phyloP scores from a whole-genome alignment of 2,329 filamentous ascomycete genomes.

The Calycina herbarum region DNA sequence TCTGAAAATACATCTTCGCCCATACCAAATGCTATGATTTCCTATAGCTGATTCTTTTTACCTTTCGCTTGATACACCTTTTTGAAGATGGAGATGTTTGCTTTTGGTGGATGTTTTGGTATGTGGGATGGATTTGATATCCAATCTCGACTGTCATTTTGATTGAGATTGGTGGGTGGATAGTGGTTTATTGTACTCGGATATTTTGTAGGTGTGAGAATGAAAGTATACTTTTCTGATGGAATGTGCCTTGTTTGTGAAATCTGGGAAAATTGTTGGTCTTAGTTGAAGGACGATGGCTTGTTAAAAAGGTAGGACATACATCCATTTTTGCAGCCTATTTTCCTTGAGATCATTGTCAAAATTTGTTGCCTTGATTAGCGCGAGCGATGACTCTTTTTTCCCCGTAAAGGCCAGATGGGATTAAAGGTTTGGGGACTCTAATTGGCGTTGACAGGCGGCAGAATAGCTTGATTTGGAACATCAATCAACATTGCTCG shows the following conservation, averaged over 20 bases:
- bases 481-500: too few relatives aligned
- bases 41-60: not conserved
- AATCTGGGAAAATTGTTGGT: not conserved
- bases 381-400: too few relatives aligned
- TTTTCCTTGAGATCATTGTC: too few relatives aligned
- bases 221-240: constrained; percentile 1
- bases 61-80: not conserved
- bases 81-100: not conserved
- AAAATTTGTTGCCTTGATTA: too few relatives aligned
- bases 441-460: too few relatives aligned
- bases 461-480: too few relatives aligned
- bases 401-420: too few relatives aligned
- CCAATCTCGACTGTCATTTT: not conserved
- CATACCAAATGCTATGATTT: constrained; percentile 5
- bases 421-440: too few relatives aligned
- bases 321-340: too few relatives aligned
- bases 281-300: not conserved
- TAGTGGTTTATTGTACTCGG: not conserved
- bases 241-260: not conserved
- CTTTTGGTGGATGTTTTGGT: not conserved
- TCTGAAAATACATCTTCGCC: not conserved
- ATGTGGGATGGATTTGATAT: not conserved
- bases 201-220: constrained; percentile 1
- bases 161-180: constrained; percentile 5
- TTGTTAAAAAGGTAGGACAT: too few relatives aligned